A percentile compares a stretch with the other conserved stretches of the same genome.
Conservation (phyloP, 2,329 filamentous ascomycete species). For the Lomentospora prolificans region DNA sequence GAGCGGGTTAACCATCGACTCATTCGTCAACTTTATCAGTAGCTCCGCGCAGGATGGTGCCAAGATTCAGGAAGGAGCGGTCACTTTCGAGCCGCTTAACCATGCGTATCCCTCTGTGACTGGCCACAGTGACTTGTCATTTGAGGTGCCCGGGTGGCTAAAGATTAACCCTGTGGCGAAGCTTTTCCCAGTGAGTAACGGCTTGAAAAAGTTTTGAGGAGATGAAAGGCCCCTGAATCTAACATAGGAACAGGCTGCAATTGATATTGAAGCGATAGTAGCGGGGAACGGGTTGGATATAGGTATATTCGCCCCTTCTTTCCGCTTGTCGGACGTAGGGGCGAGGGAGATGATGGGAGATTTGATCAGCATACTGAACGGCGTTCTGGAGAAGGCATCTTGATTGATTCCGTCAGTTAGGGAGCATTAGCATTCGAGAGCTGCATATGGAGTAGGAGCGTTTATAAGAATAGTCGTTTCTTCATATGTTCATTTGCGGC, state of each 20-base stretch:
- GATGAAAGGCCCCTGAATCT: neutral
- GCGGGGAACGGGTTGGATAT: slow-evolving; percentile 22
- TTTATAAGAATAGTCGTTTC: too few species aligned
- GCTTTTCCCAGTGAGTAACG: slow-evolving; percentile 23
- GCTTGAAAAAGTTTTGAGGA: too few species aligned
- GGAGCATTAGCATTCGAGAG: neutral
- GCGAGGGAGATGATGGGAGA: slow-evolving; percentile 12
- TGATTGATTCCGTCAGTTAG: neutral
- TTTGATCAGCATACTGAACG: neutral
- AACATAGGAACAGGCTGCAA: slow-evolving; percentile 20
- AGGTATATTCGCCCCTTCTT: slow-evolving; percentile 28
- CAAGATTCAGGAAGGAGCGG: neutral
- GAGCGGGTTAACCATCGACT: slow-evolving; percentile 62
- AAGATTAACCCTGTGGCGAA: slow-evolving; percentile 17
- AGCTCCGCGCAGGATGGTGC: slow-evolving; percentile 26
- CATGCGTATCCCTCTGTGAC: too few species aligned
- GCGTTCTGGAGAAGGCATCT: neutral
- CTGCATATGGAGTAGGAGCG: too few species aligned
- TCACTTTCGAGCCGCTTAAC: neutral
- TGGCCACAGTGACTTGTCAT: slow-evolving; percentile 5
- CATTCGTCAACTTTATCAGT: slow-evolving; percentile 74
- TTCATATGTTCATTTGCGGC: too few species aligned
- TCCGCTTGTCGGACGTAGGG: slow-evolving; percentile 16
- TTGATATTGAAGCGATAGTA: slow-evolving; percentile 31
- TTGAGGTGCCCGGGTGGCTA: slow-evolving; percentile 12